A percentile compares a stretch with the other conserved stretches of the same genome.
phyloP scores from a whole-genome alignment of 345 rosid species.

The Gossypium anomalum region DNA sequence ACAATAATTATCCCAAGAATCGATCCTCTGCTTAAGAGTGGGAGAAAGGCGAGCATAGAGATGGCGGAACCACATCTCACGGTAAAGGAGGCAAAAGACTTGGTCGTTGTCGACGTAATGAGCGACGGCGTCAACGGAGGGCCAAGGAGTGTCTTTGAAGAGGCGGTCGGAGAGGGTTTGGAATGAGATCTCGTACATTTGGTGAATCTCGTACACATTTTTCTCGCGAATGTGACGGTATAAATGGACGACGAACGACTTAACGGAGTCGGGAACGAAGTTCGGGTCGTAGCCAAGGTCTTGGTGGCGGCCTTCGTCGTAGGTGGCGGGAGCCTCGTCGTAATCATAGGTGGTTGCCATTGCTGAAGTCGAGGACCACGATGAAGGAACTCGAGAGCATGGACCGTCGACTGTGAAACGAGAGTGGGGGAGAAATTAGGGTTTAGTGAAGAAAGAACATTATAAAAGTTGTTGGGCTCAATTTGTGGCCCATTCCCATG shows the following conservation, averaged over 20 bases:
- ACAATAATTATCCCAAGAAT: conserved; percentile 95
- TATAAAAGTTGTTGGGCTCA: background rate
- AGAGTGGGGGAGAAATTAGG: no score
- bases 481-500: no score
- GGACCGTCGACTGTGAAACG: background rate
- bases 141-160: conserved; percentile 97
- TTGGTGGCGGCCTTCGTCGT: conserved; percentile 37
- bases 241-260: conserved; percentile 79
- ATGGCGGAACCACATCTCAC: conserved; percentile 99
- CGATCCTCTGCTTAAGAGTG: conserved; percentile 85
- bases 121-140: conserved; percentile 89
- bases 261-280: conserved; percentile 88
- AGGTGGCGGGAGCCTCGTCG: conserved; percentile 38
- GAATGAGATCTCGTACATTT: conserved; percentile 97
- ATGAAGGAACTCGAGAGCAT: background rate
- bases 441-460: background rate
- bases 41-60: conserved; percentile 89
- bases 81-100: conserved; percentile 88
- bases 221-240: conserved; percentile 95
- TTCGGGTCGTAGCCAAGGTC: conserved; percentile 79
- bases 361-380: background rate
- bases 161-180: conserved; percentile 80
- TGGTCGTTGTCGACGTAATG: conserved; percentile 83
- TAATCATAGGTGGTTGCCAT: conserved; percentile 66
- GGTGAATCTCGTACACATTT: conserved; percentile 97